Evolutionary conservation across 1,284 basidiomycete genomes (phyloP), one percentile per base, ranked within the genome.

Genomic region (Pascua sp.): DNA sequence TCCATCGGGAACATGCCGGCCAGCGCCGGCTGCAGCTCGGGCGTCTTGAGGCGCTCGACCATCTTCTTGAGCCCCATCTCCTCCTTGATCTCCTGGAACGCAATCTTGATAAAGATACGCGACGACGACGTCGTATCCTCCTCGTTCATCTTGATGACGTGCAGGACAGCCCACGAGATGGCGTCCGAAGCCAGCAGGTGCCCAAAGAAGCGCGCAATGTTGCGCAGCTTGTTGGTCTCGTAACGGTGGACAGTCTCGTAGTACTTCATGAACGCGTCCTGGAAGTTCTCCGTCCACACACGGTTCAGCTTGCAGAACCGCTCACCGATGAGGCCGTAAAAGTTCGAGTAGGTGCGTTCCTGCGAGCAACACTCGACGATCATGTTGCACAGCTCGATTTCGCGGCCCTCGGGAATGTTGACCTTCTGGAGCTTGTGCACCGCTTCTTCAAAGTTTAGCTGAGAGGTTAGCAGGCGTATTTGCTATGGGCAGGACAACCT

Each of bases 331-430:
- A 97, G 85, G 17, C 95, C 95, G 72, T 95, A 98, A 81, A 97
- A 98, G 43, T 85, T 91, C 11, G 90, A 90, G 76, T 97, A 98
- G 0, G 95, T 94, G 5, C 95, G 88, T 75, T 98, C 95, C 81
- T 98, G 95, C 3, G 95, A 98, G 75, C 95, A 98, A 87, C 95
- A 98, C 72, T 98, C 95, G 76, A 98, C 89, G 59, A 98, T 85
- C 95, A 98, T 98, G 81, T 98, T 98, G 78, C 90, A 87, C 52
- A 98, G 79, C 77, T 98, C 95, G 67, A 92, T 90, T 89, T 98
- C 95, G 73, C 95, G 86, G 0, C 94, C 94, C 71, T 94, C 91
- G 50, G 85, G 82, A 16, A 98, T 81, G 64, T 95, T 88, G 36
- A 98, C 86, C 78, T 96, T 97, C 68, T 98, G 84, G 38, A 98